Evolutionary conservation across 768 basidiomycete genomes (phyloP), one percentile per base, ranked within the genome.

Genomic region (Floccularia luteovirens): DNA sequence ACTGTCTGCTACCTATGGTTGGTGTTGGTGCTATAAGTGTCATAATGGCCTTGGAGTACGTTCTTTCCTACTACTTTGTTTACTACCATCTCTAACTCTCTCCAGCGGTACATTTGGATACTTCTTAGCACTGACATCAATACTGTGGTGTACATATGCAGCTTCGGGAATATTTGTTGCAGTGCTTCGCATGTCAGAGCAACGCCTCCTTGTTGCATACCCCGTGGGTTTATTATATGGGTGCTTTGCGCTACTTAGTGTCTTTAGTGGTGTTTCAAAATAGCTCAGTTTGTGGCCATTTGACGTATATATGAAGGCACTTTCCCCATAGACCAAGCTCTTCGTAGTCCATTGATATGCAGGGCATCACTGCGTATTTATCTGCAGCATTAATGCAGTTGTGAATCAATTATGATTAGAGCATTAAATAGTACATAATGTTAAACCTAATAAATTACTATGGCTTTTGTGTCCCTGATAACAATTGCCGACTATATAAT

Each of bases 1-100:
- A 99, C 56, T 98, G 96, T 55, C 67, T 99, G 25, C 64, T 99
- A 23, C 96, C 94, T 3, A 92, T 99, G 86, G 94, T 99, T 27
- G 88, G 90, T 12, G 80, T 98, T 3, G 84, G 91, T 24, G 83
- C 86, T 16, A 69, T 94, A 17, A 91, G 90, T 49, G 88, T 98
- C 36, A 74, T 85, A 52, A 69, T 90, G 28, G 81, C 83, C 14
- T 74, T 98, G 36, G 89, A 98, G 92, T 94, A 59, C 35, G 90
- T 77, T 13, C 20, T 27, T 20, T 16, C 16, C 31, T 43, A 39
- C 27, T 43, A 21, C 27, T 43, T 34, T 30, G 21, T 13, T 31
- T 42, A 17, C 32, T 33, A 43, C 39, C 17, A 7, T 28, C 31
- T 46, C 38, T 45, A 55, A 41, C 31, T 13, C 40, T 47, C 5